Conservation (phyloP, 2,329 filamentous ascomycete species). For the Elsinoe fawcettii region DNA sequence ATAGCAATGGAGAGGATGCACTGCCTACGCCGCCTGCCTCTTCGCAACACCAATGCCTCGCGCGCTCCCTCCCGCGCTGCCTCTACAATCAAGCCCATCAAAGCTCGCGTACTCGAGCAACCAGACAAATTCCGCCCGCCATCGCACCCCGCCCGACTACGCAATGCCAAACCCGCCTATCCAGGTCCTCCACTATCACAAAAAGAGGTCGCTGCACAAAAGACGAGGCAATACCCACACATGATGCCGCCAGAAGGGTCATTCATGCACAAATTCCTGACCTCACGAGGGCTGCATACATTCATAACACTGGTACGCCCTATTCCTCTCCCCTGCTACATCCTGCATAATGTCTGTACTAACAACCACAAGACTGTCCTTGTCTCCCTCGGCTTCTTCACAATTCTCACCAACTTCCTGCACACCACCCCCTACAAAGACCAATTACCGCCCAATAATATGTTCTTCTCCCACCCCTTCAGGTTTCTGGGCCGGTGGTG, state of each 20-base stretch:
- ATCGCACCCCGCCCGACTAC: conserved; percentile 69
- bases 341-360: neutral
- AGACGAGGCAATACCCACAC: conserved; percentile 69
- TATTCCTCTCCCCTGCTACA: neutral
- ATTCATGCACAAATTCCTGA: conserved; percentile 77
- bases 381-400: conserved; percentile 59
- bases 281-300: conserved; percentile 66
- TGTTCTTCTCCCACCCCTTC: conserved; percentile 63
- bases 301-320: conserved; percentile 70
- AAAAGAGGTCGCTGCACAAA: conserved; percentile 59
- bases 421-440: conserved; percentile 70
- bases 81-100: conserved; percentile 35
- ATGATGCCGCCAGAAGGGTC: conserved; percentile 80
- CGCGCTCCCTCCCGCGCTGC: conserved; percentile 23
- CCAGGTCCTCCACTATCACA: conserved; percentile 59
- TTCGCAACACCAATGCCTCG: neutral
- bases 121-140: conserved; percentile 86
- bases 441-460: conserved; percentile 63
- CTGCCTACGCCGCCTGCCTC: neutral
- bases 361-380: conserved; percentile 52
- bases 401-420: conserved; percentile 72
- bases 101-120: conserved; percentile 70
- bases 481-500: conserved; percentile 56
- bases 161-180: conserved; percentile 58
- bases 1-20: conserved; percentile 5